Evolutionary conservation across 2,329 filamentous ascomycete genomes (phyloP), one percentile per base, ranked within the genome.

Genomic region (Talaromyces atroroseus): DNA sequence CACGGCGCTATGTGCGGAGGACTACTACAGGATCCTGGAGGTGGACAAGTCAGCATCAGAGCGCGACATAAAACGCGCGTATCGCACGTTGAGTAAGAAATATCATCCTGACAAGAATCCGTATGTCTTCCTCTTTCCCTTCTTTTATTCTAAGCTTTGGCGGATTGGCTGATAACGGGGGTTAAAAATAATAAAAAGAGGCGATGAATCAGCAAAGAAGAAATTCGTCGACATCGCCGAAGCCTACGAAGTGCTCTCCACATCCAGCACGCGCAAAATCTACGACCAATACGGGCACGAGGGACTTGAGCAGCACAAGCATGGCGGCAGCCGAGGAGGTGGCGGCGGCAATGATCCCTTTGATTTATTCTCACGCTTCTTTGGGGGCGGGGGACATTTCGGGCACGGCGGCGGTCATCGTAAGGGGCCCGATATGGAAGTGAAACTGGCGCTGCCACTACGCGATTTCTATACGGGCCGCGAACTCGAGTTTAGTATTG

Each of bases 61-160:
- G 54, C 86, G 86, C 67, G 88, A 97, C 66, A 87, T 99, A 70
- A 99, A 99, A 75, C 88, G 89, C 47, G 92, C 94, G 21, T 99
- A 99, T 74, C 85, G 92, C 59, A 86, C 85, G 59, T 80, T 99
- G 11, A 95, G 89, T 78, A 97, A 97, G 75, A 95, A 95, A 72
- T 96, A 83, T 72, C 94, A 99, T 69, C 94, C 94, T 3, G 94
- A 99, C 75, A 99, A 99, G 82, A 97, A 97, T 66, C 91, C 92
- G 87, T 94, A 82, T 66, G 88, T 77, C 16, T 18, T 54, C 29
- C n/a, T n/a, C 18, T 53, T 23, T 20, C 46, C 49, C 6, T 6
- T 38, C 5, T 10, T 32, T 26, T 18, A 5, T n/a, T 42, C 14
- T 10, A 46, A 44, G 45, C 34, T 52, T 32, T 52, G 18, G 23